Evolutionary conservation across 2,329 filamentous ascomycete genomes (phyloP), one percentile per base, ranked within the genome.

Genomic region (Didymella glomerata): DNA sequence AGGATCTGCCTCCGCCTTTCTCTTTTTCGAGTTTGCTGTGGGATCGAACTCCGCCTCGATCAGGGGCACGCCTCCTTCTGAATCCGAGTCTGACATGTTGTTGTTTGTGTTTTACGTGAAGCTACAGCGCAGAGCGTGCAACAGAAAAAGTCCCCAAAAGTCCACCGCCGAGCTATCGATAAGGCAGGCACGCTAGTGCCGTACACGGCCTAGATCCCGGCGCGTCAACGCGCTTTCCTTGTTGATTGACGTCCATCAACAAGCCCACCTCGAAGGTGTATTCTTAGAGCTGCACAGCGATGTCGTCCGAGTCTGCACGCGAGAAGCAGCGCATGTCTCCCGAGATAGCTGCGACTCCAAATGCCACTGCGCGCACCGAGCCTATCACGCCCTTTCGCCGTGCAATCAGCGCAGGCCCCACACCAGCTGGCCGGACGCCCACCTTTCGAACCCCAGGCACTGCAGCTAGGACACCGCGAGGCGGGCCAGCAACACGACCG

Each of bases 11-110:
- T 71, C 70, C 30, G 79, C 74, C 69, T 82, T 83, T 44, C 79
- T 73, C 69, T 82, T 81, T 57, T 72, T 75, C 38, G 72, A 72
- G n/a, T 66, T 63, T 27, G 65, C 57, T 20, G 62, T 66, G 22
- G 66, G 48, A 32, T 79, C 78, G 49, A 74, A 76, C 56, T 80
- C 67, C 3, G 76, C 68, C 59, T 82, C 79, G 25, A 82, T 74
- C 41, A 82, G 73, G 53, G 80, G 80, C 10, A 81, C 73, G 14
- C 80, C 80, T 30, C 71, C 74, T 57, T 78, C 77, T 44, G 72
- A 69, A 41, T 80, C 80, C 10, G 78, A 77, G 66, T 80, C 80
- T 50, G 80, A 80, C 80, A 82, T 82, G 56, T 55, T 71, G 71
- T 66, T 51, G 63, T 46, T 61, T 53, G 44, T 63, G 64, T 68